Evolutionary conservation across 805 yeast species (phyloP), one percentile per base, ranked within the genome.

Genomic region (Lipomyces starkeyi): DNA sequence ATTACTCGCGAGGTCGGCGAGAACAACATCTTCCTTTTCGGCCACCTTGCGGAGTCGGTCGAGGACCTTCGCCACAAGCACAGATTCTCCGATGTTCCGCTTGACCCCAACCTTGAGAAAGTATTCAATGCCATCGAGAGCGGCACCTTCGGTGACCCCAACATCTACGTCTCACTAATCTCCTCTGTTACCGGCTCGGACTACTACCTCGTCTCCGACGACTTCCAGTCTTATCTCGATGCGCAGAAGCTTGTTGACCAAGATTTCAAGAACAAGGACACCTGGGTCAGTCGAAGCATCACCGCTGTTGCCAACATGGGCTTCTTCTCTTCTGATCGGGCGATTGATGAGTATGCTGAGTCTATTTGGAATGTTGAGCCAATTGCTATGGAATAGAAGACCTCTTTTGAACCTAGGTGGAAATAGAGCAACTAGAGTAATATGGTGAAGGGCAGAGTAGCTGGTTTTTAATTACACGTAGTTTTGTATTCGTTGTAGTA

Each of bases 351-450:
- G 78, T 93, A 93, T 73, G 97, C 97, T 43, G 97, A 91, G 73
- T 86, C 88, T 70, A 92, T 93, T 75, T 93, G 98, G 98, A 90
- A 93, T 76, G 86, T 92, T 70, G 97, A 93, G 81, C 96, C 97
- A 20, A 59, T 77, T 35, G 64, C 61, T n/a, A 47, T 49, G 25
- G 29, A 60, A 5, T 49, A 27, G 37, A 56, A 0, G 3, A 25
- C 40, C 14, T 37, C 11, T 37, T 37, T 37, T 37, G 13, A 9
- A 1, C 5, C 40, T 13, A 11, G 40, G 40, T 37, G 14, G 40
- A 37, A 37, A 14, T 37, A 37, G 40, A 37, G 13, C 14, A 11
- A 3, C 40, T 43, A 43, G 49, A 43, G 20, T 43, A n/a, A n/a
- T 37, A 13, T 13, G 8, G 22, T 17, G 4, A 37, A 37, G 3